phyloP scores from a whole-genome alignment of 2,329 filamentous ascomycete genomes.

The Diaporthe citriasiana region DNA sequence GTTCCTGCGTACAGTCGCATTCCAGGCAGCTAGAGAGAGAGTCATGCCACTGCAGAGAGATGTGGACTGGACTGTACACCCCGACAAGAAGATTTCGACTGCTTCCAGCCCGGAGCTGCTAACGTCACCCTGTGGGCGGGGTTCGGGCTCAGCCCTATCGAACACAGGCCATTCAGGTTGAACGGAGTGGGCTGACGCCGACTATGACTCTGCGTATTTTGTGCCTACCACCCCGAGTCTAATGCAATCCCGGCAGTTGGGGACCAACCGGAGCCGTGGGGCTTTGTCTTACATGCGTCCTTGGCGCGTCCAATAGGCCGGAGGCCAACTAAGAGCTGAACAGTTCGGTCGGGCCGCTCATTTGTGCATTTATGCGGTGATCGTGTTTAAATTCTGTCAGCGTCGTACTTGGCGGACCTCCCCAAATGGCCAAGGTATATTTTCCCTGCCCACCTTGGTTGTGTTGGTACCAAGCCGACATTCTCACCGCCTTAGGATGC shows the following conservation, averaged over 20 bases:
- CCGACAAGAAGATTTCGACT: not conserved
- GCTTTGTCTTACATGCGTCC: constrained; percentile 25
- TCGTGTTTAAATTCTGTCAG: constrained; percentile 4
- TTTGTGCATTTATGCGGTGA: not conserved
- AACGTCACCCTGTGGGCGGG: constrained; percentile 19
- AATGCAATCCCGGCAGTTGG: constrained; percentile 20
- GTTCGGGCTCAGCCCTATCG: constrained; percentile 23
- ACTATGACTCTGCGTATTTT: not conserved
- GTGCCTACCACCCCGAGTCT: constrained; percentile 7
- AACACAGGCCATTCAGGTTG: not conserved
- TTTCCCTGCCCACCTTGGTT: not conserved
- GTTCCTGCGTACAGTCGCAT: not conserved
- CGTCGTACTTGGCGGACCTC: constrained; percentile 18
- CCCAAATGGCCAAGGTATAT: not conserved
- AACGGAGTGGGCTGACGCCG: not conserved
- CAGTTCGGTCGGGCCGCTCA: constrained; percentile 1
- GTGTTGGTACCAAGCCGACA: not conserved
- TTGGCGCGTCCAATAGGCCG: constrained; percentile 22
- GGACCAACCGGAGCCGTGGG: constrained; percentile 17
- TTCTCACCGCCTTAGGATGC: not conserved
- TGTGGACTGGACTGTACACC: not conserved
- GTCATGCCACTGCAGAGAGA: not conserved
- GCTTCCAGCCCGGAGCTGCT: not conserved
- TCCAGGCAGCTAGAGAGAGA: not conserved
- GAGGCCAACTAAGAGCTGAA: constrained; percentile 17